phyloP scores from a whole-genome alignment of 176 grass and related monocot genomes.

The Aegilops tauschii region DNA sequence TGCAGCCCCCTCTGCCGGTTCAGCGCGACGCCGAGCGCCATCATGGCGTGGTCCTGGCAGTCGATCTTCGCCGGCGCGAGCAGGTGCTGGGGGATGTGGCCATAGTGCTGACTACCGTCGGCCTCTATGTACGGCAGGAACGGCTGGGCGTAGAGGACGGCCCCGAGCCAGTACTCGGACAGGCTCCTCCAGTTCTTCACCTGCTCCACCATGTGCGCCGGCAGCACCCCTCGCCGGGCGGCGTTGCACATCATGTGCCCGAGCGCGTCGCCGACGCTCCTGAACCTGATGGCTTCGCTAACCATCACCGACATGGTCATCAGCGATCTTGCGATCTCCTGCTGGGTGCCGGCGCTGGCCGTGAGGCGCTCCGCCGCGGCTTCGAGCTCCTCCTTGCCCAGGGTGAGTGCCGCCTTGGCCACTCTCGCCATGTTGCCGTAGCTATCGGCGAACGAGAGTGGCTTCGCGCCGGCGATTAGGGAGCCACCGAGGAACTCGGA shows the following conservation, averaged over 20 bases:
- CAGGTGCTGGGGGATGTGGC: conserved; percentile 12
- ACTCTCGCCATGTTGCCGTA: not conserved
- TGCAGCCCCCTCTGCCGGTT: conserved; percentile 1
- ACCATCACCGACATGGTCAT: conserved; percentile 26
- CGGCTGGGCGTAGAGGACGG: not conserved
- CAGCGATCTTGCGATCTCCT: not conserved
- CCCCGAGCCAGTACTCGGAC: conserved; percentile 23
- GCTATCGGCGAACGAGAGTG: not conserved
- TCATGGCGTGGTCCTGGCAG: conserved; percentile 38
- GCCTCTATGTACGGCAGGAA: not conserved
- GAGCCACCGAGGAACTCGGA: not conserved
- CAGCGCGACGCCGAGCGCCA: conserved; percentile 3
- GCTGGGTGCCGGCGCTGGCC: not conserved
- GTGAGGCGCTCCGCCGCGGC: not conserved
- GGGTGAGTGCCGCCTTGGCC: not conserved
- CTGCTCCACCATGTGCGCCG: conserved; percentile 7
- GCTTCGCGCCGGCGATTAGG: not conserved
- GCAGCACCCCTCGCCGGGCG: not conserved
- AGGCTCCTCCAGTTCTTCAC: conserved; percentile 27
- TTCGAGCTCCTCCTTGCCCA: conserved; percentile 17
- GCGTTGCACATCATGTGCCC: not conserved
- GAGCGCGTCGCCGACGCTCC: conserved; percentile 17
- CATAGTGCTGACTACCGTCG: not conserved
- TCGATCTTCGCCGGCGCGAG: conserved; percentile 26
- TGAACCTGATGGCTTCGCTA: conserved; percentile 30